These are phyloP conservation scores for Mortierella sp. DNA, from an alignment of 371 early-diverging fungal species.

Conservation along the genomic window DNA sequence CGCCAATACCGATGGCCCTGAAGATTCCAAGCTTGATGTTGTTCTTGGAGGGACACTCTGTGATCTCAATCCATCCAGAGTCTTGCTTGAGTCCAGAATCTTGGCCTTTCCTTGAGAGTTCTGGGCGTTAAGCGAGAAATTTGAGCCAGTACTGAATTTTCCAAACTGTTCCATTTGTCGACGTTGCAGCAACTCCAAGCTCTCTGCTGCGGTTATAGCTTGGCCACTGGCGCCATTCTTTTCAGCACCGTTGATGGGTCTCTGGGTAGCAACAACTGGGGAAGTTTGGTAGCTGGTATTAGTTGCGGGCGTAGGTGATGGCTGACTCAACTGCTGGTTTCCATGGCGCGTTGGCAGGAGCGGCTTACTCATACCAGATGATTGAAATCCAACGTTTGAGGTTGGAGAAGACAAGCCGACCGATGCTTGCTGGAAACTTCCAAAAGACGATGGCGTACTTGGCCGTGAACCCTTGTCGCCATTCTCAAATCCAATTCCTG, in stretches of 20 bases:
- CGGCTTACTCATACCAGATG: conserved; percentile 30
- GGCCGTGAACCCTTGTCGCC: conserved; percentile 14
- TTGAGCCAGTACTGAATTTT: conserved; percentile 22
- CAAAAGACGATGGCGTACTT: conserved; percentile 27
- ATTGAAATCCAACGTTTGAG: conserved; percentile 10
- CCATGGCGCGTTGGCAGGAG: conserved; percentile 17
- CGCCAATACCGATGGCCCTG: conserved; percentile 3
- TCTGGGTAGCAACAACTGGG: background rate
- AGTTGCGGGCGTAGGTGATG: conserved; percentile 2
- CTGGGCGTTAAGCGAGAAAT: background rate
- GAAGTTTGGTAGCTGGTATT: conserved; percentile 4
- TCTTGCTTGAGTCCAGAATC: conserved; percentile 39
- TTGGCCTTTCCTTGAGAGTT: conserved; percentile 38
- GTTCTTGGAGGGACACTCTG: conserved; percentile 1
- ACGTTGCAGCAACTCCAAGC: conserved; percentile 37
- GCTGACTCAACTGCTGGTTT: conserved; percentile 12
- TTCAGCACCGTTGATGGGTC: background rate
- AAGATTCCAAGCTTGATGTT: background rate
- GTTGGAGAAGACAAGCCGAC: conserved; percentile 27
- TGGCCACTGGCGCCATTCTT: background rate
- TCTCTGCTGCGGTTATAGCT: conserved; percentile 12
- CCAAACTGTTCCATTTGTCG: conserved; percentile 50
- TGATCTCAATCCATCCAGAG: conserved; percentile 43
- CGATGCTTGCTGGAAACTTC: conserved; percentile 11
- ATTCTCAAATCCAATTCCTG: conserved; percentile 21